Percentiles rank a stretch among this genome's conserved stretches.
Conservation (phyloP, 1,139 yeast species). For the Candida sp. region DNA sequence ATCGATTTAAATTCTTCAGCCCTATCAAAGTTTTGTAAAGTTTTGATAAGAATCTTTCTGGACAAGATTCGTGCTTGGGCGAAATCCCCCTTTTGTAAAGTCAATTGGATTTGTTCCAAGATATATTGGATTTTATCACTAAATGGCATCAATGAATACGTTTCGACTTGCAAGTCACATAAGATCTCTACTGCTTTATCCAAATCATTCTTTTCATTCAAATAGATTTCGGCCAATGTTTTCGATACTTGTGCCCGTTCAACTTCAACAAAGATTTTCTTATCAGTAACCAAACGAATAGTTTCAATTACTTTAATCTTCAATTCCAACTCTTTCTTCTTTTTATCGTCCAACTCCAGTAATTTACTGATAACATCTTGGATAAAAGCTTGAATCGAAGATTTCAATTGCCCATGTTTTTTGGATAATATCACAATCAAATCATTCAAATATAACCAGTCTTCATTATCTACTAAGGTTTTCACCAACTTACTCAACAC, state of each 20-base stretch:
- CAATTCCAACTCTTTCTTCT: constrained; percentile 29
- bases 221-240: constrained; percentile 72
- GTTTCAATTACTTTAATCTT: constrained; percentile 68
- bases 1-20: constrained; percentile 62
- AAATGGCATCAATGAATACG: constrained; percentile 93
- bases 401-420: constrained; percentile 94
- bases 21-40: constrained; percentile 62
- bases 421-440: constrained; percentile 77
- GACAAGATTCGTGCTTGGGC: constrained; percentile 82
- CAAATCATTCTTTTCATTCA: constrained; percentile 65
- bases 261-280: constrained; percentile 90
- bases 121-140: constrained; percentile 89
- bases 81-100: constrained; percentile 80
- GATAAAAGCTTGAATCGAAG: constrained; percentile 77
- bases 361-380: constrained; percentile 67
- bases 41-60: constrained; percentile 81
- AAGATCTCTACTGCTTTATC: constrained; percentile 87
- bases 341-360: constrained; percentile 50
- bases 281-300: constrained; percentile 87
- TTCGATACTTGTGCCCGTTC: constrained; percentile 93
- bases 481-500: constrained; percentile 72
- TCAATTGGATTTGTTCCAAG: constrained; percentile 82
- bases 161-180: constrained; percentile 95
- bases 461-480: constrained; percentile 53
- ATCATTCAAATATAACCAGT: constrained; percentile 82